Evolutionary conservation across 306 rosid species (phyloP), one percentile per base, ranked within the genome.

Genomic region (Castanea sativa): DNA sequence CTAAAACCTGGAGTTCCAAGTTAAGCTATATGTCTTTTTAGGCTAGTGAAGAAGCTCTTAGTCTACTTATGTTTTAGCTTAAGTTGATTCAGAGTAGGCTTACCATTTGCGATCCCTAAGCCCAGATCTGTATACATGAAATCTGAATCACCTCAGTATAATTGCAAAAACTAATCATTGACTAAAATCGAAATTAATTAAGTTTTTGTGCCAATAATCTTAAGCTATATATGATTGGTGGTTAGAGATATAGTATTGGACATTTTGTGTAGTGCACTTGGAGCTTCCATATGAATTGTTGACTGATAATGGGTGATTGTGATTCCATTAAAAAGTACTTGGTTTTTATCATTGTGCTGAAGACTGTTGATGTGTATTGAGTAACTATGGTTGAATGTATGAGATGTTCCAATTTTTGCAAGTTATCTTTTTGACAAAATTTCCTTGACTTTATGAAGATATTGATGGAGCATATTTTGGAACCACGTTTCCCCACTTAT

Each of bases 391-490:
- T 32, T 49, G 27, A 11, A 69, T 45, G 18, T 52, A 41, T 78
- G 76, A 43, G 25, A 30, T 38, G 6, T 75, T 21, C 15, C 43
- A 12, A 14, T 21, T 57, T 81, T 16, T 51, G 56, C 38, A 51
- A 20, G 41, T 71, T 68, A 69, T 51, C 5, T 56, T 73, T 29
- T 33, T 45, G 75, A 11, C 29, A 45, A 64, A 78, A 55, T 77
- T 79, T 77, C 88, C 87, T 91, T 80, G 65, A 90, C 86, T 43
- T 71, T 55, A 30, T 77, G 59, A 82, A 92, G 97, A 91, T 74
- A 92, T 88, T 58, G 97, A 92, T 79, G 97, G 97, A 85, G 97
- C 96, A 1, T 92, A 92, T 88, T 92, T 92, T 23, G 97, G 97
- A 79, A 86, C 93, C 35, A 92, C 97, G 43, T 92, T 89, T 69